Base-by-base conservation (phyloP, 139 green algal species). In the Coccomyxa sp. region DNA sequence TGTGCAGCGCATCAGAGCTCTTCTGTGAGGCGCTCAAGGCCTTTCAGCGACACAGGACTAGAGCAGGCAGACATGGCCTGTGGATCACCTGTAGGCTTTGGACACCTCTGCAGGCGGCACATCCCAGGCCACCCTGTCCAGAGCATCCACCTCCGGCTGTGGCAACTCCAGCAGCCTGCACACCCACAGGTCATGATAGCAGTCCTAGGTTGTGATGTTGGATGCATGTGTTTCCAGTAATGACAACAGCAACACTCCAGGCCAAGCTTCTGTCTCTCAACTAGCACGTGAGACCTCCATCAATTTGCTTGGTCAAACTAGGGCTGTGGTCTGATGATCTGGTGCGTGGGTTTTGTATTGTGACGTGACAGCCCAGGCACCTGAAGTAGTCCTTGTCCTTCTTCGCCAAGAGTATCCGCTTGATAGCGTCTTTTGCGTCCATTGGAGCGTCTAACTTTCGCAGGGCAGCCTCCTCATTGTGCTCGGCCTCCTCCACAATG, bases 301-400 rank as follows among this genome's bases (percentile, higher is more conserved):
- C 36, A 35, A 34, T 7, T 58, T 36, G 12, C 2, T 38, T 55
- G 35, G 75, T 29, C 10, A 34, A 82, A 10, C 75, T 55, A 29
- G 37, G 72, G 12, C 27, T 39, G 64, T 79, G 50, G 0, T 71
- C 33, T 31, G 33, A 0, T 38, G n/a, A n/a, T n/a, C n/a, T n/a
- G n/a, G n/a, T n/a, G n/a, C n/a, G n/a, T n/a, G n/a, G n/a, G n/a
- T n/a, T n/a, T n/a, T n/a, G n/a, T n/a, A n/a, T n/a, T n/a, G n/a
- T n/a, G n/a, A n/a, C n/a, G n/a, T n/a, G n/a, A n/a, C n/a, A n/a
- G n/a, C n/a, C n/a, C n/a, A 5, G 29, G 24, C 73, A 85, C 83
- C 87, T 81, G 71, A 95, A 94, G 79, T 90, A 95, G 50, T 95
- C 90, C n/a, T 85, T 86, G 70, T 91, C 86, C 34, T 91, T 88